Evolutionary conservation across 345 rosid species (phyloP), one percentile per base, ranked within the genome.

Genomic region (Acer campestre): DNA sequence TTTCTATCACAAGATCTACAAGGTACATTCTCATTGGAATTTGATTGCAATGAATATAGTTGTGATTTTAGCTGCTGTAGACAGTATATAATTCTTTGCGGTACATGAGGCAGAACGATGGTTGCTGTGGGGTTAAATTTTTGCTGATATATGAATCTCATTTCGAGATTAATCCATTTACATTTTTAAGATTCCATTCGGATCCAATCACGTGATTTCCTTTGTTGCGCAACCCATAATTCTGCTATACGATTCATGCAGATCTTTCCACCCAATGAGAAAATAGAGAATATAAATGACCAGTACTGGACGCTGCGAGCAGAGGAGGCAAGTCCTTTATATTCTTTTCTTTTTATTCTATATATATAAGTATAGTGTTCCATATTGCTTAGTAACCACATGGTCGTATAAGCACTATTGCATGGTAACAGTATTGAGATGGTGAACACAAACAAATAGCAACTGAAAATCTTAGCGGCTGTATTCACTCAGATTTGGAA

Each of bases 301-400:
- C 97, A 94, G 81, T 96, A 94, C 82, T 96, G 98, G 99, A 96
- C 98, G 53, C 78, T 96, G 61, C 95, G 99, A 16, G 98, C 98
- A 74, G 99, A 96, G 78, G 99, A 96, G 99, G 99, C 81, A 84
- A 78, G 81, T 84, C 62, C 25, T 44, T 53, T 44, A 69, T 68
- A 23, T 51, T 7, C 70, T 14, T 61, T 44, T 23, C 51, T 58
- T 20, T 61, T 55, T 17, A 18, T 46, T 53, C 58, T 53, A 6
- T 14, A 4, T 14, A 4, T 53, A 13, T 1, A 51, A 51, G 56
- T 51, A 14, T 14, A 16, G 56, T 16, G n/a, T 51, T 12, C 7
- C 58, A 53, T 18, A 53, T 53, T 53, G 58, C 58, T 53, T 16
- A 53, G 18, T 51, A 14, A 13, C 18, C n/a, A 16, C n/a, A 53